A percentile compares a stretch with the other conserved stretches of the same genome.
These are phyloP conservation scores for Nicotiana rustica DNA, from an alignment of 305 asterid genomes.

Conservation along the genomic window DNA sequence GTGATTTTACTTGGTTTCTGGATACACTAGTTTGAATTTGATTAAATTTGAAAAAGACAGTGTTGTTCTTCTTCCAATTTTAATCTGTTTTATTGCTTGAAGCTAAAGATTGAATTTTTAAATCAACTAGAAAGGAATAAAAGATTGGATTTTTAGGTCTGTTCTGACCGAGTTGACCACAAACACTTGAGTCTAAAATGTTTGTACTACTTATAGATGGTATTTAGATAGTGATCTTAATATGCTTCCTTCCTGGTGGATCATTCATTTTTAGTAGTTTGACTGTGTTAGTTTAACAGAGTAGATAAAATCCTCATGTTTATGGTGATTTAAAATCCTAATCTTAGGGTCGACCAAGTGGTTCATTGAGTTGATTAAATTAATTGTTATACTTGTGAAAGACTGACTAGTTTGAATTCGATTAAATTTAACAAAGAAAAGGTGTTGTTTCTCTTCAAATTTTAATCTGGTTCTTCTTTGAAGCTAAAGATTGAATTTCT, in stretches of 20 bases:
- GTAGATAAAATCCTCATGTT: background rate
- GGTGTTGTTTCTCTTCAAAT: background rate
- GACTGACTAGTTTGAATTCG: background rate
- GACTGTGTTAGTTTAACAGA: background rate
- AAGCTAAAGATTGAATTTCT: background rate
- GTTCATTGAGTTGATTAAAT: background rate
- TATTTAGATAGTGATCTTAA: background rate
- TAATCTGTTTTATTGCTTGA: background rate
- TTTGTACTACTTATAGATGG: background rate
- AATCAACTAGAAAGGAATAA: background rate
- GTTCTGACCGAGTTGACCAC: background rate
- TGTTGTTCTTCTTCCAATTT: background rate
- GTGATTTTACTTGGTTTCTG: background rate
- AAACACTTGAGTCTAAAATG: background rate
- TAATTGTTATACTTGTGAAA: background rate
- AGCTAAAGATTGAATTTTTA: background rate
- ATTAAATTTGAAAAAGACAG: too few species aligned
- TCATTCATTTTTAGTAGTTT: background rate
- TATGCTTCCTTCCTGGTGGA: background rate
- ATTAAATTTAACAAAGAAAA: background rate
- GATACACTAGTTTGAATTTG: background rate
- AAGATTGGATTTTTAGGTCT: background rate
- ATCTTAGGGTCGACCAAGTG: background rate
- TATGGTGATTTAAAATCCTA: conserved; percentile 3
- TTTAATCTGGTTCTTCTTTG: background rate